These are phyloP conservation scores for Lentinula aciculospora DNA, from an alignment of 768 basidiomycete species.

Conservation along the genomic window DNA sequence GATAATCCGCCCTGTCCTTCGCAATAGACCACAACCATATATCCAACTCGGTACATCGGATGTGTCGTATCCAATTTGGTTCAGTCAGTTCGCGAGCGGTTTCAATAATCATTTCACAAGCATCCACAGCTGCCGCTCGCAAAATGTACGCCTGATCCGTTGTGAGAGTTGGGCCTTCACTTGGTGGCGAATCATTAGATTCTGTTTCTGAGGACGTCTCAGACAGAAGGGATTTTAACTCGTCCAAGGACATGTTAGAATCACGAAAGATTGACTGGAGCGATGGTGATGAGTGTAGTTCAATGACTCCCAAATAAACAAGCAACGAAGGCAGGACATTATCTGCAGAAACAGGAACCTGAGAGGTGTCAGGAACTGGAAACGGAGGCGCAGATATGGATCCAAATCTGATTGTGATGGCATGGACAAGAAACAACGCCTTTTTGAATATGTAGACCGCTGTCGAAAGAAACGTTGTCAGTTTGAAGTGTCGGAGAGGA, in stretches of 20 bases:
- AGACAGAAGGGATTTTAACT: constrained; percentile 36
- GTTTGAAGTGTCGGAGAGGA: constrained; percentile 4
- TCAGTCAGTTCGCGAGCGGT: constrained; percentile 36
- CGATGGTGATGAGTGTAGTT: constrained; percentile 45
- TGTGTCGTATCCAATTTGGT: constrained; percentile 44
- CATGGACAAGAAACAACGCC: constrained; percentile 76
- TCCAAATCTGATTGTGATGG: constrained; percentile 62
- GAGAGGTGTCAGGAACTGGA: constrained; percentile 53
- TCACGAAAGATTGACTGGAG: constrained; percentile 45
- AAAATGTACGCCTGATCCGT: constrained; percentile 62
- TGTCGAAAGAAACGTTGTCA: constrained; percentile 20
- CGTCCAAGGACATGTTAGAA: constrained; percentile 28
- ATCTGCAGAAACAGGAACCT: constrained; percentile 69
- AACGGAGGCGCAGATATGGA: constrained; percentile 46
- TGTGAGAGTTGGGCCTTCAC: constrained; percentile 50
- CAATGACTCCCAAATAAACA: constrained; percentile 69
- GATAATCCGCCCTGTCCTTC: constrained; percentile 72
- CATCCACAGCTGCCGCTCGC: constrained; percentile 76
- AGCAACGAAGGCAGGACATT: constrained; percentile 83
- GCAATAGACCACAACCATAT: constrained; percentile 82
- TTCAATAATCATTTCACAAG: constrained; percentile 65
- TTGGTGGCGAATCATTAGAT: constrained; percentile 14
- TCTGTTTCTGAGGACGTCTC: constrained; percentile 10
- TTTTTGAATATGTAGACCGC: constrained; percentile 91
- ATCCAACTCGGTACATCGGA: constrained; percentile 60